A percentile compares a stretch with the other conserved stretches of the same genome.
Conservation (phyloP, 306 rosid species). For the Quercus cerris region DNA sequence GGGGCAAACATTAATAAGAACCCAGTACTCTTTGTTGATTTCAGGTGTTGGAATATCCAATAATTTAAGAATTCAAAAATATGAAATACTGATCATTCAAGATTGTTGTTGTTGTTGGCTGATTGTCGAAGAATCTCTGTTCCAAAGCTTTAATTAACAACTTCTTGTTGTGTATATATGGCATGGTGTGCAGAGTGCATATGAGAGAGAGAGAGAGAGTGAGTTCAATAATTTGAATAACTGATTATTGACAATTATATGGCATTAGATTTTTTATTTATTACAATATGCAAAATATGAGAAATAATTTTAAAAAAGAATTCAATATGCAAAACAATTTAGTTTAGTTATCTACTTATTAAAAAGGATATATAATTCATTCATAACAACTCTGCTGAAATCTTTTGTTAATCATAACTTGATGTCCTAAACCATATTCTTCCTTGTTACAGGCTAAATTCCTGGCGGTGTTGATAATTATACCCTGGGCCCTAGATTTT, state of each 20-base stretch:
- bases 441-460: conserved; percentile 73
- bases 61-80: background rate
- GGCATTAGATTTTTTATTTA: background rate
- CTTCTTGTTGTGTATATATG: background rate
- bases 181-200: too few relatives aligned
- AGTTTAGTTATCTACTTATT: background rate
- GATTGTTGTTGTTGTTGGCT: background rate
- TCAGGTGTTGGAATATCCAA: background rate
- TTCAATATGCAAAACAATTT: too few relatives aligned
- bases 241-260: background rate
- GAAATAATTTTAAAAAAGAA: background rate
- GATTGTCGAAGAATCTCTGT: background rate
- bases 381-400: conserved; percentile 6
- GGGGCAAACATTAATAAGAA: background rate
- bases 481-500: conserved; percentile 92
- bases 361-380: background rate
- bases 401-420: background rate
- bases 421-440: conserved; percentile 10
- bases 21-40: background rate
- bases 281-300: background rate
- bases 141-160: background rate
- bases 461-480: conserved; percentile 67
- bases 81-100: background rate
- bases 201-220: background rate
- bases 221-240: background rate